Percentiles rank a stretch among this genome's conserved stretches.
Conservation (phyloP, 306 rosid genomes). For the Quercus cerris region DNA sequence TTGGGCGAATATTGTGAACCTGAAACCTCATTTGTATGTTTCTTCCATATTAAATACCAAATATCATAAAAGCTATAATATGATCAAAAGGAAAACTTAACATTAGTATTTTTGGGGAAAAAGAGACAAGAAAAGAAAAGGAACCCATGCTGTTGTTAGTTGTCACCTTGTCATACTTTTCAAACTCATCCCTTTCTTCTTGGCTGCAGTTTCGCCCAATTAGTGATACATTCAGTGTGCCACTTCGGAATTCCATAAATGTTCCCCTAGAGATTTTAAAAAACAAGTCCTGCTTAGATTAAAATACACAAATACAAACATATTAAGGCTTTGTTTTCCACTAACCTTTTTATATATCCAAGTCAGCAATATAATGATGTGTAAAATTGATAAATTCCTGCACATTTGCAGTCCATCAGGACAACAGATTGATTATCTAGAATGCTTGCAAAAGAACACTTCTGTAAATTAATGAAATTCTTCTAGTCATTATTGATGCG, state of each 20-base stretch:
- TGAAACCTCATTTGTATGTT: constrained; percentile 38
- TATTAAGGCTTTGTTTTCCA: too few species aligned
- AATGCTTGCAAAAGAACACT: too few species aligned
- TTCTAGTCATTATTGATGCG: too few species aligned
- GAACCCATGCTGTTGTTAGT: constrained; percentile 3
- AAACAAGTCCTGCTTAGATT: too few species aligned
- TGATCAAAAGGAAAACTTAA: constrained; percentile 2
- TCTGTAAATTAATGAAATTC: too few species aligned
- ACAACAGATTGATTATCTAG: too few species aligned
- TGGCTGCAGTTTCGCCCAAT: constrained; percentile 93
- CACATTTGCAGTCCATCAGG: too few species aligned
- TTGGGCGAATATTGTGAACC: constrained; percentile 84
- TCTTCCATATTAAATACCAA: constrained; percentile 6
- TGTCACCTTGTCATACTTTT: constrained; percentile 77
- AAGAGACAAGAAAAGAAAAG: neutral
- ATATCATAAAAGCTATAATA: neutral
- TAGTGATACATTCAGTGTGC: constrained; percentile 89
- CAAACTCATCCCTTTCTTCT: constrained; percentile 95
- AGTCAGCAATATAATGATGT: too few species aligned
- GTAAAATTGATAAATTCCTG: too few species aligned
- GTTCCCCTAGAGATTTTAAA: constrained; percentile 54
- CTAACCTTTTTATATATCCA: too few species aligned
- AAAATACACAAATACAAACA: too few species aligned
- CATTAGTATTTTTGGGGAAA: neutral
- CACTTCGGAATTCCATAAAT: constrained; percentile 83